These are phyloP conservation scores for Breviolum minutum DNA, from an alignment of 73 alveolate species.

Conservation along the genomic window DNA sequence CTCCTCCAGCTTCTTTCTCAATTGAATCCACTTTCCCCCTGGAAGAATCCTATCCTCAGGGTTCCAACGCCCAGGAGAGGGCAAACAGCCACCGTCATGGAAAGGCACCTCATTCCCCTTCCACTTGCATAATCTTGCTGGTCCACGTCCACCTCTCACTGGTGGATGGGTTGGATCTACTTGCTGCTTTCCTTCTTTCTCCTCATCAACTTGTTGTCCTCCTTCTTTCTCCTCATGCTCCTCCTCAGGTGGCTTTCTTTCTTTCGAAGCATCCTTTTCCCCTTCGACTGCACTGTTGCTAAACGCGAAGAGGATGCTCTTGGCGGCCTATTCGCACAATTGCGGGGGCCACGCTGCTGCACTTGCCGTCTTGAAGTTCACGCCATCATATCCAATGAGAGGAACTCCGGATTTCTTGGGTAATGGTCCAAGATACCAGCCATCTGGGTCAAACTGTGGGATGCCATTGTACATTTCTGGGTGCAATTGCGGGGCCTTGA, in stretches of 20 bases:
- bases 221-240: neutral
- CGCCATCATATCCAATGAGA: neutral
- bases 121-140: neutral
- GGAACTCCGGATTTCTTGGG: neutral
- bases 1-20: neutral
- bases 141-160: neutral
- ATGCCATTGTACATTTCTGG: neutral
- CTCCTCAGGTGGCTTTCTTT: too few relatives aligned
- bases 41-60: neutral
- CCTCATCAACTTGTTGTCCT: too few relatives aligned
- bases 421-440: neutral
- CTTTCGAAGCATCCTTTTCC: neutral
- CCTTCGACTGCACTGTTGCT: neutral
- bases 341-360: neutral
- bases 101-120: neutral
- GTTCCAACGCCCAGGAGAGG: neutral
- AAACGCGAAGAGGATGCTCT: neutral
- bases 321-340: neutral
- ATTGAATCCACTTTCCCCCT: neutral
- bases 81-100: neutral
- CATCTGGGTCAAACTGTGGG: neutral
- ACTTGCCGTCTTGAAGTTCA: neutral
- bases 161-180: neutral
- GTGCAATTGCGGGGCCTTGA: too few relatives aligned
- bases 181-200: neutral